phyloP scores from a whole-genome alignment of 164 flowering plant genomes.

The Magnolia officinalis region DNA sequence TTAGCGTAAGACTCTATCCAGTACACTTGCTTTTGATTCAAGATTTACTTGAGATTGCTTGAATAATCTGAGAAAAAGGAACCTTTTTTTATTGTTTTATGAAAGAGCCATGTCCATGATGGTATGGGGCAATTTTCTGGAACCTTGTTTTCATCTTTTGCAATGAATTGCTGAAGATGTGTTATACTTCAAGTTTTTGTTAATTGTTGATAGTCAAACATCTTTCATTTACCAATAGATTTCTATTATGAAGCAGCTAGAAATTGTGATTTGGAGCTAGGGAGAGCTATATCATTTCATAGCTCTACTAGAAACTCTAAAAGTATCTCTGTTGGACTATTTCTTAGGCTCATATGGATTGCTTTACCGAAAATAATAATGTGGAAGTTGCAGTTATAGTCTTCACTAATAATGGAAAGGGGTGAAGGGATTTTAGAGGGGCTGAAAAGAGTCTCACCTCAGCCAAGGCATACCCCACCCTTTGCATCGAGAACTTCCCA shows the following conservation, averaged over 20 bases:
- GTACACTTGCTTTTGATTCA: not conserved
- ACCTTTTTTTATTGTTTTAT: not conserved
- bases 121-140: not conserved
- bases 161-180: not conserved
- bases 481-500: too few relatives aligned
- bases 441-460: too few relatives aligned
- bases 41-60: not conserved
- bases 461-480: too few relatives aligned
- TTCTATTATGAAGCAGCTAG: not conserved
- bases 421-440: too few relatives aligned
- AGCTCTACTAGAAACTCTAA: too few relatives aligned
- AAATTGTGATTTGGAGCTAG: not conserved
- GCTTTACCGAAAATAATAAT: too few relatives aligned
- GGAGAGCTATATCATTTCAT: not conserved
- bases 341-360: too few relatives aligned
- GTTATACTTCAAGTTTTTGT: not conserved
- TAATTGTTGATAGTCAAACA: not conserved
- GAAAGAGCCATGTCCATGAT: not conserved
- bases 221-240: not conserved
- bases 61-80: not conserved
- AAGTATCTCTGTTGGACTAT: too few relatives aligned
- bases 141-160: not conserved
- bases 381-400: too few relatives aligned
- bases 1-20: constrained; percentile 57
- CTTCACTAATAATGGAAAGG: too few relatives aligned